Conservation (phyloP, 2,329 filamentous ascomycete genomes). For the Botrytis pseudocinerea region DNA sequence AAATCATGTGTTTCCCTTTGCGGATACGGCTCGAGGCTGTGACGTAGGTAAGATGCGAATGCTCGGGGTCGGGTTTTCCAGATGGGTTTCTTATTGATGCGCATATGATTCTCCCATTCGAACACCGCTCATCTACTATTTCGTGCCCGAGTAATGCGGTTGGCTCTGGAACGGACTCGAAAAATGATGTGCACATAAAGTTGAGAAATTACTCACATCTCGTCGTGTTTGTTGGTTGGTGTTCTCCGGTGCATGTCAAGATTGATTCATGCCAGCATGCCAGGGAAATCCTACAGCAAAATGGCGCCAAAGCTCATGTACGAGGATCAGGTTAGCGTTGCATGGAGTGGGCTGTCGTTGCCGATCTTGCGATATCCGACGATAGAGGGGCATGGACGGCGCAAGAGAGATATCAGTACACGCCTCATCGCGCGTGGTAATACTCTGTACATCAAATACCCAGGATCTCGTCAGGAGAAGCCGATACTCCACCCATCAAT, state of each 20-base stretch:
- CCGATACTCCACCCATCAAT: too few species aligned
- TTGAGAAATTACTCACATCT: background rate
- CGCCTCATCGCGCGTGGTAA: too few species aligned
- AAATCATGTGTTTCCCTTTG: slow-evolving; percentile 11
- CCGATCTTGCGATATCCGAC: background rate
- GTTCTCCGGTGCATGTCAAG: background rate
- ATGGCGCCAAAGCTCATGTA: background rate
- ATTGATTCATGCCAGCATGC: background rate
- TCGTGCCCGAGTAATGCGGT: background rate
- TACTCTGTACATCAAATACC: too few species aligned
- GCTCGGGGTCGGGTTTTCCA: background rate
- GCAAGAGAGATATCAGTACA: background rate
- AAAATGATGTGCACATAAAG: background rate
- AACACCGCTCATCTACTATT: background rate
- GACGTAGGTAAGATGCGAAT: slow-evolving; percentile 5
- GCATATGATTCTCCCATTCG: background rate
- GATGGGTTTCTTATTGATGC: background rate
- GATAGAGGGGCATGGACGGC: background rate
- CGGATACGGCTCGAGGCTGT: slow-evolving; percentile 9
- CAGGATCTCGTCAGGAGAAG: too few species aligned
- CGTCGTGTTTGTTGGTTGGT: background rate
- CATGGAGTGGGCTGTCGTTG: background rate
- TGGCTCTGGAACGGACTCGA: background rate
- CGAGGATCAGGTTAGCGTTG: slow-evolving; percentile 10
- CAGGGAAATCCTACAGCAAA: background rate